These are phyloP conservation scores for Fusarium liriodendri DNA, from an alignment of 2,329 filamentous ascomycete genomes.

Conservation along the genomic window DNA sequence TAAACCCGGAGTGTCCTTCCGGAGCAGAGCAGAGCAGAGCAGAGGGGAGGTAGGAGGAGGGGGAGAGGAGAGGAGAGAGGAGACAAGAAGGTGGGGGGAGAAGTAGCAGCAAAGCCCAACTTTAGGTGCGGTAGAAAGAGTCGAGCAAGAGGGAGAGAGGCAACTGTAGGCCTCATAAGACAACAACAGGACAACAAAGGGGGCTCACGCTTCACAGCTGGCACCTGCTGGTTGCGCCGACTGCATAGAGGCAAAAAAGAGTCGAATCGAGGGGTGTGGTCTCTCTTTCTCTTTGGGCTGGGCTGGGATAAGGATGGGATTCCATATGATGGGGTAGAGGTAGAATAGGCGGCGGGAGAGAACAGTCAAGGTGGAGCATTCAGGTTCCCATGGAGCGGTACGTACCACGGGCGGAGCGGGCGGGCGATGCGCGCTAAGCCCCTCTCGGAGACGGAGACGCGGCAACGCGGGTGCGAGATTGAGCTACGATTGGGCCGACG, in stretches of 20 bases:
- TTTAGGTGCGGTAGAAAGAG: constrained; percentile 1
- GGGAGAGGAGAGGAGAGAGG: constrained; percentile 21
- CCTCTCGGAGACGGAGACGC: constrained; percentile 10
- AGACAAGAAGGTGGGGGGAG: constrained; percentile 33
- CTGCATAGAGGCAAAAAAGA: constrained; percentile 27
- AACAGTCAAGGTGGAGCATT: neutral
- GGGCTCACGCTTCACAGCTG: constrained; percentile 30
- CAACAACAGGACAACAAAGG: constrained; percentile 27
- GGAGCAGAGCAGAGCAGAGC: constrained; percentile 16
- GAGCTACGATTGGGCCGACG: constrained; percentile 27
- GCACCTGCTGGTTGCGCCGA: constrained; percentile 35
- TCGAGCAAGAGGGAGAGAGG: constrained; percentile 5
- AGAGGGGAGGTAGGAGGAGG: constrained; percentile 23
- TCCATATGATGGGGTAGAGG: constrained; percentile 39
- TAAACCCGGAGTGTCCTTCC: neutral
- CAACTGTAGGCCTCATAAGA: constrained; percentile 15
- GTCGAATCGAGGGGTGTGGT: constrained; percentile 21
- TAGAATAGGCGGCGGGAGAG: constrained; percentile 3
- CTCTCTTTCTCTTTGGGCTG: neutral
- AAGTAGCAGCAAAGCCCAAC: constrained; percentile 24
- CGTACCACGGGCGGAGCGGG: constrained; percentile 19
- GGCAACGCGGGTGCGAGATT: constrained; percentile 35
- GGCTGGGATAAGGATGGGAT: constrained; percentile 38
- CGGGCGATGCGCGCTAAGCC: constrained; percentile 19
- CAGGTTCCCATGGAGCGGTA: constrained; percentile 15